phyloP scores from a whole-genome alignment of 495 filamentous ascomycete species.

The Evansstolkia leycettana region DNA sequence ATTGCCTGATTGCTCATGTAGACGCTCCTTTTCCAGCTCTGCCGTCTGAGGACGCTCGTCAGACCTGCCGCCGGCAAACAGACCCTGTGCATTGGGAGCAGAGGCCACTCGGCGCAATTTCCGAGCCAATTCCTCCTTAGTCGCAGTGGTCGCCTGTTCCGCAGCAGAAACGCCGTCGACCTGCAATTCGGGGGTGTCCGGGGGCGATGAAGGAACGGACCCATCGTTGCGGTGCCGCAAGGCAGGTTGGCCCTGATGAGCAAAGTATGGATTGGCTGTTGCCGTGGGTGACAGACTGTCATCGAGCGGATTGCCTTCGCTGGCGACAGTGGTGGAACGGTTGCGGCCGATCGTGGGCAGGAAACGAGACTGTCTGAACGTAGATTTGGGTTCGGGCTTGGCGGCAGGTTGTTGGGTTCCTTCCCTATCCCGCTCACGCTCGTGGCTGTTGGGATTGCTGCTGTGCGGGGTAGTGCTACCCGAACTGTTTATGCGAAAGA shows the following conservation, averaged over 20 bases:
- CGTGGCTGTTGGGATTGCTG: slow-evolving; percentile 23
- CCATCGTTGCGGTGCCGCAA: slow-evolving; percentile 89
- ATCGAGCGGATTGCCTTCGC: slow-evolving; percentile 83
- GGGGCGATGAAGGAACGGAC: slow-evolving; percentile 92
- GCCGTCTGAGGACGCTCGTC: slow-evolving; percentile 66
- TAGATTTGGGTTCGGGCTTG: slow-evolving; percentile 44
- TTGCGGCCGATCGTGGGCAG: slow-evolving; percentile 67
- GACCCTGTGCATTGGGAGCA: slow-evolving; percentile 90
- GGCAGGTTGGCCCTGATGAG: slow-evolving; percentile 86
- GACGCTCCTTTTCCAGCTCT: slow-evolving; percentile 65
- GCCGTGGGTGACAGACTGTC: slow-evolving; percentile 85
- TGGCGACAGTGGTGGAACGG: slow-evolving; percentile 79
- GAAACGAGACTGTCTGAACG: slow-evolving; percentile 74
- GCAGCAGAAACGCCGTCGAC: slow-evolving; percentile 58
- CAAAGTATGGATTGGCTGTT: slow-evolving; percentile 93
- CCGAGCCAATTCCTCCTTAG: slow-evolving; percentile 85
- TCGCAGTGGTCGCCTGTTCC: slow-evolving; percentile 64
- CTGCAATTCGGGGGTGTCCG: slow-evolving; percentile 73
- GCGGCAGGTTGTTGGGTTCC: slow-evolving; percentile 23
- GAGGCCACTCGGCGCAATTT: slow-evolving; percentile 90
- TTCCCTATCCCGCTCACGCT: slow-evolving; percentile 28
- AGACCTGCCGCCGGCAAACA: slow-evolving; percentile 59
- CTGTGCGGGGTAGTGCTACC: slow-evolving; percentile 36
- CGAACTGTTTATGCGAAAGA: slow-evolving; percentile 87
- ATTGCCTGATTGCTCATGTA: slow-evolving; percentile 42